Percentiles rank a stretch among this genome's conserved stretches.
These are phyloP conservation scores for Uronychia binucleata DNA, from an alignment of 73 alveolate species.

Conservation along the genomic window DNA sequence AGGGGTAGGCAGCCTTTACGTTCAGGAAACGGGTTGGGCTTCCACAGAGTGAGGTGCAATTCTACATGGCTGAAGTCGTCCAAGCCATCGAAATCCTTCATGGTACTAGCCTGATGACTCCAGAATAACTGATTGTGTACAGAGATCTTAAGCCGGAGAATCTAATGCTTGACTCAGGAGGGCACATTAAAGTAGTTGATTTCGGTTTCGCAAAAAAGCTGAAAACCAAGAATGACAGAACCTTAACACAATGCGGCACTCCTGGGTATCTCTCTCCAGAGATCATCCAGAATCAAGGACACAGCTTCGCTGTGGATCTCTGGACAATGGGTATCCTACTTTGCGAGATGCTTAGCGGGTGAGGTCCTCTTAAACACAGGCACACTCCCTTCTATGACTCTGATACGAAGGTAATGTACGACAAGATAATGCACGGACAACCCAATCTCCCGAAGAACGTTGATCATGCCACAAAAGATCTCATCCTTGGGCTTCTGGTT, in stretches of 20 bases:
- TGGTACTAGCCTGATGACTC: constrained; percentile 19
- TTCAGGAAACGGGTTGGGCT: not conserved
- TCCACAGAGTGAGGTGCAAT: not conserved
- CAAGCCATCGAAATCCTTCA: not conserved
- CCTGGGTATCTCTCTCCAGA: constrained; percentile 82
- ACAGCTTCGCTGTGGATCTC: constrained; percentile 25
- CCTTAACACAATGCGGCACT: constrained; percentile 66
- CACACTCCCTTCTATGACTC: constrained; percentile 2
- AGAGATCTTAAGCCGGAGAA: constrained; percentile 55
- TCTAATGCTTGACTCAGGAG: constrained; percentile 31
- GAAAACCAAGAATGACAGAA: constrained; percentile 21
- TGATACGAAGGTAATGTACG: constrained; percentile 42
- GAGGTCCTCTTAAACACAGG: constrained; percentile 10
- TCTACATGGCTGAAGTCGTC: not conserved
- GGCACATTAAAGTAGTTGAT: constrained; percentile 46
- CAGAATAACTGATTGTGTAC: constrained; percentile 11
- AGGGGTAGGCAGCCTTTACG: not conserved
- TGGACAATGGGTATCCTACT: constrained; percentile 48
- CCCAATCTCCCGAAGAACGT: constrained; percentile 54
- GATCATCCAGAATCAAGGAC: constrained; percentile 24
- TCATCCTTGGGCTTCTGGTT: constrained; percentile 43
- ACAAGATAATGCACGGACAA: constrained; percentile 23
- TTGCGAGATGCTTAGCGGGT: constrained; percentile 51
- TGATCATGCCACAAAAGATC: constrained; percentile 38
- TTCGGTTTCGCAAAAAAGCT: constrained; percentile 54